Evolutionary conservation across 2,329 filamentous ascomycete species (phyloP).

Genomic region (Lasiodiplodia sp.): DNA sequence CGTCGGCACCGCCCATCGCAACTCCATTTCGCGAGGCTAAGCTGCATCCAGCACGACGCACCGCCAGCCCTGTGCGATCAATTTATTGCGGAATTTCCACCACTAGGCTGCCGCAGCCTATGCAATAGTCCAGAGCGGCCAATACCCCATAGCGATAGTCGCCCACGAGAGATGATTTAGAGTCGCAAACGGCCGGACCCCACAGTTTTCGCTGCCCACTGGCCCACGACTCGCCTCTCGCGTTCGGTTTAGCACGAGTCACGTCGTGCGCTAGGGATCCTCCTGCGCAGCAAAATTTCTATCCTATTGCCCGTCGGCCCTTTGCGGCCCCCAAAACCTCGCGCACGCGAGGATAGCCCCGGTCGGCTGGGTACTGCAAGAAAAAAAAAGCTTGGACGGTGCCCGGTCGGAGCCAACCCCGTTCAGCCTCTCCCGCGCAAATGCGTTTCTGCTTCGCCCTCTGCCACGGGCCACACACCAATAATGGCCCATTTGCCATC

Average conservation of each 20-base stretch:
- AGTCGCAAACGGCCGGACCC: constrained; percentile 10
- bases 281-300: not conserved
- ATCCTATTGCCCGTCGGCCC: constrained; percentile 9
- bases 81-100: constrained; percentile 24
- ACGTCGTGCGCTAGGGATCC: not conserved
- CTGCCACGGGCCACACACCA: constrained; percentile 6
- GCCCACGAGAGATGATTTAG: constrained; percentile 19
- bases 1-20: constrained; percentile 6
- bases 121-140: constrained; percentile 2
- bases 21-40: constrained; percentile 16
- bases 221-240: constrained; percentile 20
- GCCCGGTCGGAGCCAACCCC: constrained; percentile 11
- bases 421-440: constrained; percentile 18
- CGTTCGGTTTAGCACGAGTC: constrained; percentile 25
- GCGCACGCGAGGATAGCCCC: too few species aligned
- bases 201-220: constrained; percentile 19
- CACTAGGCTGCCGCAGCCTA: constrained; percentile 8
- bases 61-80: not conserved
- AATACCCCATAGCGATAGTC: constrained; percentile 3
- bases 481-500: not conserved
- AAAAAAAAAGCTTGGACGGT: too few species aligned
- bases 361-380: too few species aligned
- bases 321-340: not conserved
- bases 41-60: constrained; percentile 3
- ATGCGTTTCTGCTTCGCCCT: not conserved